A percentile compares a stretch with the other conserved stretches of the same genome.
Conservation (phyloP, 257 asterid genomes). For the Salvia rosmarinus region DNA sequence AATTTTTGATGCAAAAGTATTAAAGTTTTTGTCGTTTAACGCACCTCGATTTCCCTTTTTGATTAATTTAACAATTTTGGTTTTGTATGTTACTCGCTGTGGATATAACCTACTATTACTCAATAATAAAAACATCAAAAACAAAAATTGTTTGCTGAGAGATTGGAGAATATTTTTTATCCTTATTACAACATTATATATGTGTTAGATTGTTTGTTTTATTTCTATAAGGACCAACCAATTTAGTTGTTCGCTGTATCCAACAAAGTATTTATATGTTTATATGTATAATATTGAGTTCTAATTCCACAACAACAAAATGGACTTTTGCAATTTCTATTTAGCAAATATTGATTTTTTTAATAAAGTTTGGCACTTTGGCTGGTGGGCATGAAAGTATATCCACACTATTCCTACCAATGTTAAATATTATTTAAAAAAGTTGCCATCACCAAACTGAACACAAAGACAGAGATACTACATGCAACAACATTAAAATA, state of each 20-base stretch:
- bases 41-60: neutral
- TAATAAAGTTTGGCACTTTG: neutral
- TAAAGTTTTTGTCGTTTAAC: neutral
- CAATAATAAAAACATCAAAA: neutral
- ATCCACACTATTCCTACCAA: constrained; percentile 20
- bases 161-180: constrained; percentile 11
- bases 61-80: neutral
- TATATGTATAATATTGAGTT: neutral
- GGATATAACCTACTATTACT: constrained; percentile 29
- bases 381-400: constrained; percentile 20
- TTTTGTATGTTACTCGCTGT: constrained; percentile 8
- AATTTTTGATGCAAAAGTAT: constrained; percentile 22
- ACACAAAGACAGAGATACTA: constrained; percentile 4
- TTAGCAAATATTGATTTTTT: neutral
- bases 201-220: constrained; percentile 18
- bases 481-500: neutral
- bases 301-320: constrained; percentile 3
- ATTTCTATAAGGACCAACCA: constrained; percentile 2
- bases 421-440: neutral
- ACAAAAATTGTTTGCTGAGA: neutral
- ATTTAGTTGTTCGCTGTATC: constrained; percentile 26
- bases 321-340: neutral
- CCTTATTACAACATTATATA: neutral
- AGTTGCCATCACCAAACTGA: constrained; percentile 26
- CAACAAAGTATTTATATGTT: neutral